Conservation (phyloP, 1,284 basidiomycete species). For the Cryptococcus amylolentus region DNA sequence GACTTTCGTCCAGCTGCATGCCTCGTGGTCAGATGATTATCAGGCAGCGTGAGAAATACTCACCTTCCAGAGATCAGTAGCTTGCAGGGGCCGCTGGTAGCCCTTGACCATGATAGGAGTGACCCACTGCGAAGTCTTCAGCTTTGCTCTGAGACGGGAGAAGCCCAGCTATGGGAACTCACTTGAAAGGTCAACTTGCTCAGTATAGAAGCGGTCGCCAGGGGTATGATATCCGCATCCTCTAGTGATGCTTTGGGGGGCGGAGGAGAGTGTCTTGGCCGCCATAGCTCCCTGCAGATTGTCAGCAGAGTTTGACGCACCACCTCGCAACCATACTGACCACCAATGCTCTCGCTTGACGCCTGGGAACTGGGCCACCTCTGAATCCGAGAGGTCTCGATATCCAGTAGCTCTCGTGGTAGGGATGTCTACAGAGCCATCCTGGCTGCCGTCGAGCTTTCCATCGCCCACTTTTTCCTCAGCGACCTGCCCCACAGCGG, state of each 20-base stretch:
- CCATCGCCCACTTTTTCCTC: too few species aligned
- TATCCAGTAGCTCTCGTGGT: not conserved
- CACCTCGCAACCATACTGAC: conserved; percentile 27
- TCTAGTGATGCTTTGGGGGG: conserved; percentile 57
- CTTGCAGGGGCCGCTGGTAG: conserved; percentile 68
- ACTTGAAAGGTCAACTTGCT: conserved; percentile 60
- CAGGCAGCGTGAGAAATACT: conserved; percentile 57
- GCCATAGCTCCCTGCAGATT: conserved; percentile 61
- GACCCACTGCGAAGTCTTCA: conserved; percentile 68
- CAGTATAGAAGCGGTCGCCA: conserved; percentile 57
- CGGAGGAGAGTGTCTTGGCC: conserved; percentile 48
- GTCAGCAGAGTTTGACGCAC: conserved; percentile 54
- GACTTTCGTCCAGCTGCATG: conserved; percentile 34
- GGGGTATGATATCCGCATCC: conserved; percentile 56
- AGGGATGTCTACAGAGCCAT: too few species aligned
- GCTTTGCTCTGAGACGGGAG: conserved; percentile 46
- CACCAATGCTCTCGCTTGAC: conserved; percentile 41
- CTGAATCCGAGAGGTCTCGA: conserved; percentile 20
- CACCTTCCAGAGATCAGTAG: conserved; percentile 79
- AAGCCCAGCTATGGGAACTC: conserved; percentile 40
- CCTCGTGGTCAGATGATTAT: conserved; percentile 56
- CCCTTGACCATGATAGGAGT: conserved; percentile 61
- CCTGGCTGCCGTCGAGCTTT: too few species aligned
- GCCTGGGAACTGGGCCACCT: conserved; percentile 22
- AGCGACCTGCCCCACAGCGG: too few species aligned